These are phyloP conservation scores for Hypoxylon lienhwacheense DNA, from an alignment of 495 filamentous ascomycete genomes.

Conservation along the genomic window DNA sequence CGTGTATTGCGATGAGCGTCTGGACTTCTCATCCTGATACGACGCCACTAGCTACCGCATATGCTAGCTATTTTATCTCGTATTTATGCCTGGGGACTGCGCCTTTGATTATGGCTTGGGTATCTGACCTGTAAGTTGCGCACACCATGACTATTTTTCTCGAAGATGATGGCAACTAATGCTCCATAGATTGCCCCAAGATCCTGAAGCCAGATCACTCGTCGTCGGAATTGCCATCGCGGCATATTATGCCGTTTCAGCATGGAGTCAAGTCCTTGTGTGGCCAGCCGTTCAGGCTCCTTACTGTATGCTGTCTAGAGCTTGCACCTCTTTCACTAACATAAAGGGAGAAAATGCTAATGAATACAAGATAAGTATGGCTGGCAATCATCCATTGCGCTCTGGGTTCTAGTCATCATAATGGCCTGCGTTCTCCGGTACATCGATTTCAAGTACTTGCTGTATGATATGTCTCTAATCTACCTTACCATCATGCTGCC, in stretches of 20 bases:
- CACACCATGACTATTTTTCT: not conserved
- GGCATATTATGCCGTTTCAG: slow-evolving; percentile 43
- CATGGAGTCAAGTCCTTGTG: slow-evolving; percentile 48
- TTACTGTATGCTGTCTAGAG: slow-evolving; percentile 35
- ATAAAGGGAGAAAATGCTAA: not conserved
- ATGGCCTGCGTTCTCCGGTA: slow-evolving; percentile 36
- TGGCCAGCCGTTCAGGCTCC: slow-evolving; percentile 48
- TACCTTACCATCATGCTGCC: not conserved
- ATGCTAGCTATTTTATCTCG: slow-evolving; percentile 45
- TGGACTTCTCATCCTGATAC: slow-evolving; percentile 42
- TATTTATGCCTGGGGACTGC: slow-evolving; percentile 45
- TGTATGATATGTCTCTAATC: slow-evolving; percentile 18
- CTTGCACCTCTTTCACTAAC: not conserved
- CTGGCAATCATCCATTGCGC: slow-evolving; percentile 44
- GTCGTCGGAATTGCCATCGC: slow-evolving; percentile 47
- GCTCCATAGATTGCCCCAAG: slow-evolving; percentile 37
- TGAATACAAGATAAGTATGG: slow-evolving; percentile 38
- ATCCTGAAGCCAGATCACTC: slow-evolving; percentile 44
- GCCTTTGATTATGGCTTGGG: slow-evolving; percentile 46
- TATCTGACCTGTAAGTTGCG: slow-evolving; percentile 42
- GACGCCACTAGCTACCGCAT: slow-evolving; percentile 40
- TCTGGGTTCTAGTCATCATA: slow-evolving; percentile 41
- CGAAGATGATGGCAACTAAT: not conserved
- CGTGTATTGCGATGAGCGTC: slow-evolving; percentile 44
- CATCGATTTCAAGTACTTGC: slow-evolving; percentile 33